These are phyloP conservation scores for Mycena sp. DNA, from an alignment of 1,284 basidiomycete species.

Conservation along the genomic window DNA sequence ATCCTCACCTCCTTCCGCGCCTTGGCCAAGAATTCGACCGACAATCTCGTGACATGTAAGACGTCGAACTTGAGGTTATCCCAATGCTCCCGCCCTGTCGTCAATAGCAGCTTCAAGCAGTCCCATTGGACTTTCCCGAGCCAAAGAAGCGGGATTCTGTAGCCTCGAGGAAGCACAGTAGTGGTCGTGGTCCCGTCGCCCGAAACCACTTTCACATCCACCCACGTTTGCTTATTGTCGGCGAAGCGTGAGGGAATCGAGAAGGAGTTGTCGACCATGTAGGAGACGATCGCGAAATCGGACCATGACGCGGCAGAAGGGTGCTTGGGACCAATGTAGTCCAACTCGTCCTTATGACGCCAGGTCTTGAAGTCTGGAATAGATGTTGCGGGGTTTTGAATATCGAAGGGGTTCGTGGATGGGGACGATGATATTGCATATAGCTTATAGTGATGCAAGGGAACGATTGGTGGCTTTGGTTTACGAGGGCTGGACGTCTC, in stretches of 20 bases:
- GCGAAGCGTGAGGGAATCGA: conserved; percentile 42
- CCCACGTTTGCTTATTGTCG: conserved; percentile 35
- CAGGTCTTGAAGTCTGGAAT: conserved; percentile 34
- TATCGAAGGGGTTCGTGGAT: conserved; percentile 23
- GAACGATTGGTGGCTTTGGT: not conserved
- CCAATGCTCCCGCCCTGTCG: conserved; percentile 46
- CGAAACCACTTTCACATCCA: conserved; percentile 32
- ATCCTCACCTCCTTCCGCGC: conserved; percentile 37
- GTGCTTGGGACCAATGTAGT: conserved; percentile 42
- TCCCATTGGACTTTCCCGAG: conserved; percentile 54
- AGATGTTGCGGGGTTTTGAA: not conserved
- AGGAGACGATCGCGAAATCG: conserved; percentile 39
- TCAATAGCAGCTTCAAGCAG: conserved; percentile 49
- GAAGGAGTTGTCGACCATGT: conserved; percentile 48
- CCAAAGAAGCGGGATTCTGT: conserved; percentile 53
- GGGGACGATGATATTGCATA: conserved; percentile 28
- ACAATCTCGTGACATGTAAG: conserved; percentile 50
- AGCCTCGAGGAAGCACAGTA: conserved; percentile 44
- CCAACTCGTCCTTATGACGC: conserved; percentile 49
- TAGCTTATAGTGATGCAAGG: conserved; percentile 20
- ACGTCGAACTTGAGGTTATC: conserved; percentile 50
- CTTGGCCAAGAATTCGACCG: conserved; percentile 43
- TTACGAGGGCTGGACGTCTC: conserved; percentile 21
- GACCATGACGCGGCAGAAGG: conserved; percentile 38
- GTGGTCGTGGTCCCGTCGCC: conserved; percentile 14